Evolutionary conservation across 2,329 filamentous ascomycete genomes (phyloP).

Genomic region (Alternaria solani): DNA sequence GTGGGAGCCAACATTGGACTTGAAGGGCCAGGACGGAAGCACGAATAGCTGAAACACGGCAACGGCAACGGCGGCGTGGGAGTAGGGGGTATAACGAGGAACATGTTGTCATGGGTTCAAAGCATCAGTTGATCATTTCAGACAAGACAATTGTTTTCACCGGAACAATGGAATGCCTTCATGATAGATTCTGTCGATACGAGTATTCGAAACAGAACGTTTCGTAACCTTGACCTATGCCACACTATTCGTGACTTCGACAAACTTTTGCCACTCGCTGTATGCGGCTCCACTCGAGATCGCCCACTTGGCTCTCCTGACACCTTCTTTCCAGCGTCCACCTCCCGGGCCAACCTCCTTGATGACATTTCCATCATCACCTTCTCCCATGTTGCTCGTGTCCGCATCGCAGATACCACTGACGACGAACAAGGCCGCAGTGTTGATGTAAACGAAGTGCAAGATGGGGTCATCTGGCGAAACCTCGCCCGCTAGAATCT

Average conservation of each 20-base stretch:
- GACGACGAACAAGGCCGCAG: constrained; percentile 84
- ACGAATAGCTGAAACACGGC: background rate
- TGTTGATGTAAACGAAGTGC: constrained; percentile 94
- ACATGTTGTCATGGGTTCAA: background rate
- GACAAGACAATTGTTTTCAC: background rate
- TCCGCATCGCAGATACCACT: constrained; percentile 88
- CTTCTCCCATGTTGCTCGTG: constrained; percentile 77
- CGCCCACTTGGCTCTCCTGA: constrained; percentile 86
- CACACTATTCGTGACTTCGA: constrained; percentile 74
- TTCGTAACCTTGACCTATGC: constrained; percentile 17
- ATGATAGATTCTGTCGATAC: background rate
- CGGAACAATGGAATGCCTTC: background rate
- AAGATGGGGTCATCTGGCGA: constrained; percentile 81
- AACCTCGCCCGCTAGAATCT: constrained; percentile 77
- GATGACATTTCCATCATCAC: constrained; percentile 82
- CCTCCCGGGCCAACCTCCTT: constrained; percentile 84
- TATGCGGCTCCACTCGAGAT: constrained; percentile 87
- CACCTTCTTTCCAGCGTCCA: constrained; percentile 92
- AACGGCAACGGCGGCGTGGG: background rate
- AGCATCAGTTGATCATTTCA: background rate
- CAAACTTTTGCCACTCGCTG: constrained; percentile 82
- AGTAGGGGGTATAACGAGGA: background rate
- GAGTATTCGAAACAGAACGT: background rate
- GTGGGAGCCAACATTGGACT: background rate
- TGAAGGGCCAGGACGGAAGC: background rate